phyloP scores from a whole-genome alignment of 1,139 yeast species.

The Williopsis jadinii region DNA sequence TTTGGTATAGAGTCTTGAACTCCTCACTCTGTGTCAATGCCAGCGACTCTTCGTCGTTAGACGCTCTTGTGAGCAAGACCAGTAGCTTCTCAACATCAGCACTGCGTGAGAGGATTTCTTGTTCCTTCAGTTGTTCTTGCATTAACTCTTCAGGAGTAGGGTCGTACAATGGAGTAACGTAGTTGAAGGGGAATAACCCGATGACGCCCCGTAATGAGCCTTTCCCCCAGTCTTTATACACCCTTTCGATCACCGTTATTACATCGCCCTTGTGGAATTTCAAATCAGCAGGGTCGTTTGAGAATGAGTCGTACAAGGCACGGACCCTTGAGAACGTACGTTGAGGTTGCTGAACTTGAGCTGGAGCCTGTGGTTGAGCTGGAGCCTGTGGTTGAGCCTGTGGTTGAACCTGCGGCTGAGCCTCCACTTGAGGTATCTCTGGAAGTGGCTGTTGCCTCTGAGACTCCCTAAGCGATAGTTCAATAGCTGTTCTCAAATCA shows the following conservation, averaged over 20 bases:
- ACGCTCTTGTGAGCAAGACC: constrained; percentile 43
- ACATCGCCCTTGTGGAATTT: constrained; percentile 70
- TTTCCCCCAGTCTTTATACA: constrained; percentile 93
- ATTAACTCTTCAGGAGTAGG: constrained; percentile 50
- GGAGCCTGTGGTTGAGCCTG: constrained; percentile 6
- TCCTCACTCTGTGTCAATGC: constrained; percentile 39
- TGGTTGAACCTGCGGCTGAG: constrained; percentile 11
- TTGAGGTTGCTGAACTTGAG: constrained; percentile 6
- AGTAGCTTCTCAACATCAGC: constrained; percentile 59
- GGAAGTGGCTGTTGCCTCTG: constrained; percentile 5
- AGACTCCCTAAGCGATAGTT: constrained; percentile 46
- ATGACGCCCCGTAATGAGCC: constrained; percentile 75
- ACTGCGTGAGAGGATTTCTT: constrained; percentile 39
- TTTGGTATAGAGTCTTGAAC: constrained; percentile 53
- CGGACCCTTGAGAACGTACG: constrained; percentile 45
- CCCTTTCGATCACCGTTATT: constrained; percentile 80
- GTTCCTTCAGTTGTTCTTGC: constrained; percentile 36
- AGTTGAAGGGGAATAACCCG: constrained; percentile 93
- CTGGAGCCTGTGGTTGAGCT: constrained; percentile 5
- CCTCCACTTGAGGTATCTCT: constrained; percentile 1
- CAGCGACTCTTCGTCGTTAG: constrained; percentile 25
- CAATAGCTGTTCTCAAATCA: constrained; percentile 72
- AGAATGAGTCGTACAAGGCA: constrained; percentile 75
- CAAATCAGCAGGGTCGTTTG: constrained; percentile 65
- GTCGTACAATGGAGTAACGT: constrained; percentile 73